phyloP scores from a whole-genome alignment of 2,329 filamentous ascomycete species.

The Cladosporium sp. region DNA sequence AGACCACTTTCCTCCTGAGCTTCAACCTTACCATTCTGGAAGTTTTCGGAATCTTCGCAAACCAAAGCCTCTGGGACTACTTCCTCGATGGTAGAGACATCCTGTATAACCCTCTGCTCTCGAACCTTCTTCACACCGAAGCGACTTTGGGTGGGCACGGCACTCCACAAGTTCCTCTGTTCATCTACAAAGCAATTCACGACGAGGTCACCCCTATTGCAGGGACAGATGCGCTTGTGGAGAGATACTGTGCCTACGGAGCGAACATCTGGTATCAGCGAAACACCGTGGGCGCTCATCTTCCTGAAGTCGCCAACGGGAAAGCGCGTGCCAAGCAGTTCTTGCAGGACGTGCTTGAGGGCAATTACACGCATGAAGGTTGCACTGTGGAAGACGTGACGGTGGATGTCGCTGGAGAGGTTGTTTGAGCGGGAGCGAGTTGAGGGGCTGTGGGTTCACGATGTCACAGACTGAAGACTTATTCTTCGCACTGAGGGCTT shows the following conservation, averaged over 20 bases:
- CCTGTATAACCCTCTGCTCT: conserved; percentile 22
- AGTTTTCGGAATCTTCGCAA: conserved; percentile 26
- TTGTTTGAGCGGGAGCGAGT: neutral
- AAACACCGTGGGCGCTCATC: conserved; percentile 43
- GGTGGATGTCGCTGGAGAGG: conserved; percentile 3
- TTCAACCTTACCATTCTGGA: conserved; percentile 25
- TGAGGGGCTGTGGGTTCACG: no score
- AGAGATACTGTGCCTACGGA: conserved; percentile 39
- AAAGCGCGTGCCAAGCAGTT: conserved; percentile 29
- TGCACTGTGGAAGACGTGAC: conserved; percentile 27
- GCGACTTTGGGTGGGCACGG: conserved; percentile 38
- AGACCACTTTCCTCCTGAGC: conserved; percentile 31
- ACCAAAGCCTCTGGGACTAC: conserved; percentile 38
- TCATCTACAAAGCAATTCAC: conserved; percentile 47
- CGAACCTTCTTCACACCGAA: conserved; percentile 26
- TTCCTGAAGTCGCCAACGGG: conserved; percentile 33
- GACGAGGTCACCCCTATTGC: conserved; percentile 44
- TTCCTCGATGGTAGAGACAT: conserved; percentile 35
- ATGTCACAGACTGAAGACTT: no score
- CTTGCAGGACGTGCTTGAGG: conserved; percentile 22
- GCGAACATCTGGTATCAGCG: conserved; percentile 43
- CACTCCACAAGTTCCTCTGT: conserved; percentile 45
- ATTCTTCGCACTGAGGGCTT: no score
- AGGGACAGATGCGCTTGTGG: conserved; percentile 43
- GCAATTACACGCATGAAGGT: conserved; percentile 22